phyloP scores from a whole-genome alignment of 164 flowering plant genomes.

The Akebia trifoliata region DNA sequence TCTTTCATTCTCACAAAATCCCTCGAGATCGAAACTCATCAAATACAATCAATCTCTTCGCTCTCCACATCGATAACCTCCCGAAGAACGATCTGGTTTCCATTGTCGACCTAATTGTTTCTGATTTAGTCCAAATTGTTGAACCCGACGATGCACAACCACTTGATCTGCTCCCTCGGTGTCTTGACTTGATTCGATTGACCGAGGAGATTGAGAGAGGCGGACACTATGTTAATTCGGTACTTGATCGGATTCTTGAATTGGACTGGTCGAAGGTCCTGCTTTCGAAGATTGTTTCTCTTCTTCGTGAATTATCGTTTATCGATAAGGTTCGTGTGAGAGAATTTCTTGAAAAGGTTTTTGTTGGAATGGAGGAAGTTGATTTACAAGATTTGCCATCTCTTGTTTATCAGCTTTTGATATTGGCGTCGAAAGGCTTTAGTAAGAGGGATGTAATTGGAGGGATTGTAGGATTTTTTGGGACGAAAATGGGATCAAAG shows the following conservation, averaged over 20 bases:
- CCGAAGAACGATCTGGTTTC: slow-evolving; percentile 18
- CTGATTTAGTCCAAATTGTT: slow-evolving; percentile 20
- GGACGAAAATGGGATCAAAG: slow-evolving; percentile 28
- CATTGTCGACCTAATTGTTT: slow-evolving; percentile 30
- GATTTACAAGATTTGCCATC: slow-evolving; percentile 83
- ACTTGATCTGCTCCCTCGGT: slow-evolving; percentile 53
- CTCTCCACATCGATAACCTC: slow-evolving; percentile 27
- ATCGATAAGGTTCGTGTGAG: slow-evolving; percentile 36
- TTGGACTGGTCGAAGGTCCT: slow-evolving; percentile 60
- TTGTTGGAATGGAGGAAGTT: slow-evolving; percentile 46
- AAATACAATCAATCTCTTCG: slow-evolving; percentile 41
- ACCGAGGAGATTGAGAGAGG: slow-evolving; percentile 29
- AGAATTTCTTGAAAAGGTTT: slow-evolving; percentile 62
- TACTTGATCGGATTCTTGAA: slow-evolving; percentile 34
- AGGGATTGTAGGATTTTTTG: slow-evolving; percentile 66
- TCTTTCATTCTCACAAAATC: slow-evolving; percentile 47
- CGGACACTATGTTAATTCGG: slow-evolving; percentile 32
- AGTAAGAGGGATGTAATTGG: slow-evolving; percentile 62
- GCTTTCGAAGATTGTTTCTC: slow-evolving; percentile 52
- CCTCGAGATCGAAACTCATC: slow-evolving; percentile 50
- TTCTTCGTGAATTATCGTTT: slow-evolving; percentile 48
- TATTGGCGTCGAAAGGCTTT: slow-evolving; percentile 78
- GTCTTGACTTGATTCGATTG: slow-evolving; percentile 31
- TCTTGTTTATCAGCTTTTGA: slow-evolving; percentile 60
- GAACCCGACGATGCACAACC: slow-evolving; percentile 53